Conservation (phyloP, 768 basidiomycete species). For the Candolleomyces eurysporus region DNA sequence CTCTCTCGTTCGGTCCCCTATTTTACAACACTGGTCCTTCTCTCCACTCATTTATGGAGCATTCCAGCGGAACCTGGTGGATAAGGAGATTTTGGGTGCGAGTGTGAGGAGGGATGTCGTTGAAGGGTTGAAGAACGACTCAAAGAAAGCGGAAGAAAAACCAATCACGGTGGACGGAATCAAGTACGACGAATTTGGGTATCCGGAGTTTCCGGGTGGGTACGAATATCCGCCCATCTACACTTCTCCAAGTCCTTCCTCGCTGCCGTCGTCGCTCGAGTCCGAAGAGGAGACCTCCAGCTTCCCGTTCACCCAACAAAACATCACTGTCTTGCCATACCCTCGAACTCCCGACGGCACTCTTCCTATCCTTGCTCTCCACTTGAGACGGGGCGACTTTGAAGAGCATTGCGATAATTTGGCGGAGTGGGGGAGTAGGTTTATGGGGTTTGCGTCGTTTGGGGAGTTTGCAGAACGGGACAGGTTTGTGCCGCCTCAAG, state of each 20-base stretch:
- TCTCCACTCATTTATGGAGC: slow-evolving; percentile 56
- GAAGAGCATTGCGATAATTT: slow-evolving; percentile 45
- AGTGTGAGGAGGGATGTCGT: background rate
- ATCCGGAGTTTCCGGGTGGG: slow-evolving; percentile 2
- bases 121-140: background rate
- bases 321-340: background rate
- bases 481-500: slow-evolving; percentile 16
- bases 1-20: slow-evolving; percentile 43
- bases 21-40: slow-evolving; percentile 56
- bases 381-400: slow-evolving; percentile 59
- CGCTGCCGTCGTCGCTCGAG: background rate
- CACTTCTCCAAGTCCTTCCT: background rate
- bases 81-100: background rate
- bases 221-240: slow-evolving; percentile 1
- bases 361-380: slow-evolving; percentile 54
- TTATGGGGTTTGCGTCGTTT: slow-evolving; percentile 34
- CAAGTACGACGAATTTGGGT: slow-evolving; percentile 11
- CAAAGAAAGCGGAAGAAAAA: too few relatives aligned
- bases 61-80: slow-evolving; percentile 39
- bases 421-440: slow-evolving; percentile 36
- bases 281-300: background rate
- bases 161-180: background rate
- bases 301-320: background rate
- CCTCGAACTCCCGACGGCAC: slow-evolving; percentile 4
- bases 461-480: background rate